Evolutionary conservation across 805 yeast genomes (phyloP), one percentile per base, ranked within the genome.

Genomic region (Monosporozyma servazzii): DNA sequence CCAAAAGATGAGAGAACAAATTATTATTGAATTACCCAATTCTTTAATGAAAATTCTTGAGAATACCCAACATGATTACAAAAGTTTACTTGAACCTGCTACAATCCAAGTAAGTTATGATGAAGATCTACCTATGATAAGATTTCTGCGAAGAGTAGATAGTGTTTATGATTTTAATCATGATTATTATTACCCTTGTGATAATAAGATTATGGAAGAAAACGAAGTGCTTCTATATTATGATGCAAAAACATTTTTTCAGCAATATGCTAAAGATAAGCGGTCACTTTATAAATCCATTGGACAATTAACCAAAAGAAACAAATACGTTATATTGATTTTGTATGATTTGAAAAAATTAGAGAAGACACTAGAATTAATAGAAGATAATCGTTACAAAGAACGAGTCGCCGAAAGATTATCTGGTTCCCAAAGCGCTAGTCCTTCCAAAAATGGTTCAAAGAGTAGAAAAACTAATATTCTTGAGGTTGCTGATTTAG

Each of bases 151-250:
- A 42, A 67, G 67, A 17, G 71, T 75, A 5, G 70, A 65, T 20
- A 76, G 85, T 0, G 61, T 60, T 0, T 84, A 81, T 63, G 77
- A 79, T 57, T 55, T 67, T 9, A 60, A 60, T 1, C 69, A 70
- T 27, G 86, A 81, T 53, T 58, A 75, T 0, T 84, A 81, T 56
- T 71, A 78, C 9, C 90, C 90, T 0, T 69, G 77, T 47, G 68
- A 64, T 0, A 64, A 72, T 1, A 67, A 61, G 30, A 59, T 72
- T 2, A 53, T 71, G 0, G 68, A 70, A 5, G 89, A 84, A 58
- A 66, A 65, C 10, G 68, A 70, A 1, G 53, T 70, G 2, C 71
- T 77, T 1, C 53, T 83, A 1, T 71, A 74, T 45, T 80, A 74
- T 54, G 70, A 72, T 4, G 79, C 83, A 0, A 64, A 67, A 8